phyloP scores from a whole-genome alignment of 371 early-diverging fungal genomes.

The Apophysomyces trapeziformis region DNA sequence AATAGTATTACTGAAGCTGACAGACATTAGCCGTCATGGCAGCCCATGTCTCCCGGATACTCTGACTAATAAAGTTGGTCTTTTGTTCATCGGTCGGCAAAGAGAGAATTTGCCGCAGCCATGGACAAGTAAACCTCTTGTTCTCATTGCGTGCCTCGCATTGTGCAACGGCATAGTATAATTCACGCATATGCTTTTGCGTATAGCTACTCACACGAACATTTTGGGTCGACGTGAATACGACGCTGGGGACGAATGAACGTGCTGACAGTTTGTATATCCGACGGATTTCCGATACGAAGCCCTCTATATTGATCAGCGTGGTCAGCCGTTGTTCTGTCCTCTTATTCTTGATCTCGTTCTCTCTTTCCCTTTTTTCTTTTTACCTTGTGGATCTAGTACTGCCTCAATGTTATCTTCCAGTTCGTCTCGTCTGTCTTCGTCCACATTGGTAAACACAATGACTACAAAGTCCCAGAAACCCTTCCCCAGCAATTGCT shows the following conservation, averaged over 20 bases:
- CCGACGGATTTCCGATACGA: constrained; percentile 54
- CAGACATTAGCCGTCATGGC: constrained; percentile 39
- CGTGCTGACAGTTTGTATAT: constrained; percentile 41
- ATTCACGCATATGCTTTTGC: constrained; percentile 54
- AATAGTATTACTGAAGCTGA: constrained; percentile 37
- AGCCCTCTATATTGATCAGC: constrained; percentile 40
- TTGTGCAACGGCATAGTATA: constrained; percentile 57
- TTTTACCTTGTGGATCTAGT: constrained; percentile 48
- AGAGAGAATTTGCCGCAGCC: constrained; percentile 55
- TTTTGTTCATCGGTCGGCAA: constrained; percentile 49
- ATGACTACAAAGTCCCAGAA: constrained; percentile 68
- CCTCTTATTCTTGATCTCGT: constrained; percentile 7
- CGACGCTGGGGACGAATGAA: constrained; percentile 54
- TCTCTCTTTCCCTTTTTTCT: constrained; percentile 15
- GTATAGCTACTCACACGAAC: constrained; percentile 43
- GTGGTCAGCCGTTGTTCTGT: background rate
- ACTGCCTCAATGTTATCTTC: constrained; percentile 63
- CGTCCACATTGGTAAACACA: constrained; percentile 68
- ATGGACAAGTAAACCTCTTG: constrained; percentile 58
- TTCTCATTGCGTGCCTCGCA: constrained; percentile 54
- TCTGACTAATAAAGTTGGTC: constrained; percentile 39
- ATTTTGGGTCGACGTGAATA: constrained; percentile 58
- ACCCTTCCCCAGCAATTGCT: constrained; percentile 58
- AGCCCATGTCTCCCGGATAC: constrained; percentile 46
- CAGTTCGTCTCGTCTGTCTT: constrained; percentile 57